A percentile compares a stretch with the other conserved stretches of the same genome.
Evolutionary conservation across 345 rosid species (phyloP).

Genomic region (Aquilaria yunnanensis): DNA sequence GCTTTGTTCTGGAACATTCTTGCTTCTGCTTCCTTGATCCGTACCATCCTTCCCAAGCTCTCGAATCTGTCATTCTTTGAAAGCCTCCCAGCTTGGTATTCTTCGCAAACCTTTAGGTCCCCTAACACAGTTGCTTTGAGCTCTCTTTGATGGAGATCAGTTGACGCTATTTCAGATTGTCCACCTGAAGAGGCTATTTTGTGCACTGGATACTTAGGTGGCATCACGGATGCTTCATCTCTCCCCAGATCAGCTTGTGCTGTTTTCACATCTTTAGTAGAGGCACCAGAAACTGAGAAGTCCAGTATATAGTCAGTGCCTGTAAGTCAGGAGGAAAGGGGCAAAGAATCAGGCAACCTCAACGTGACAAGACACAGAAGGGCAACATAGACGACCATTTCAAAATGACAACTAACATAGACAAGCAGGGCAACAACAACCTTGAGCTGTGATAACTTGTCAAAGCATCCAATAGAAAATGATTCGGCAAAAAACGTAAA

Average conservation of each 20-base stretch:
- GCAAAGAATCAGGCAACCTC: not conserved
- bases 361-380: not conserved
- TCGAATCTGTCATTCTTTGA: conserved; percentile 43
- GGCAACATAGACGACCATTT: not conserved
- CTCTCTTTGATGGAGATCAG: conserved; percentile 25
- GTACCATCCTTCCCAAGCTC: conserved; percentile 69
- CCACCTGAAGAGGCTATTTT: conserved; percentile 30
- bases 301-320: conserved; percentile 39
- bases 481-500: no score
- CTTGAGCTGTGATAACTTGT: no score
- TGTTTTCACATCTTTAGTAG: conserved; percentile 37
- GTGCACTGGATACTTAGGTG: conserved; percentile 33
- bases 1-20: conserved; percentile 86
- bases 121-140: conserved; percentile 23
- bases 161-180: conserved; percentile 17
- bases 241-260: conserved; percentile 38
- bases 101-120: conserved; percentile 27
- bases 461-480: no score
- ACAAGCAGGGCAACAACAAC: no score
- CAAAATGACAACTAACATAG: no score
- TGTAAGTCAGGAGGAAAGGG: conserved; percentile 8
- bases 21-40: conserved; percentile 79
- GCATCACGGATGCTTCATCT: conserved; percentile 34
- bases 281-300: conserved; percentile 27
- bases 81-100: conserved; percentile 21